Evolutionary conservation across 805 yeast genomes (phyloP).

Genomic region (Debaryomyces hansenii): DNA sequence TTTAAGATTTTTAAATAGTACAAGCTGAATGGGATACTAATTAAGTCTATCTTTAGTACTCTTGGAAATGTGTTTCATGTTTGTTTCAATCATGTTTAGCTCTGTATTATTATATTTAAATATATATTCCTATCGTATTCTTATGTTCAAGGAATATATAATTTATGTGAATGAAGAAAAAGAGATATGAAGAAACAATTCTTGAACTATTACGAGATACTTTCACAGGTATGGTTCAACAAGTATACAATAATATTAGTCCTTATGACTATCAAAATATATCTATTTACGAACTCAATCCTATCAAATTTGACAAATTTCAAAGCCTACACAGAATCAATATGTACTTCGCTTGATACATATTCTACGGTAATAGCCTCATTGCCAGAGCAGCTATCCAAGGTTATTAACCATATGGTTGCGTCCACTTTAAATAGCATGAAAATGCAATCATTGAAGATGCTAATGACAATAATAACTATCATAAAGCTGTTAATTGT

Average conservation of each 20-base stretch:
- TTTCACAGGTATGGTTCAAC: constrained; percentile 69
- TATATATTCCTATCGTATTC: background rate
- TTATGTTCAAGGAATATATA: no score
- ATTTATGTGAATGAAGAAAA: no score
- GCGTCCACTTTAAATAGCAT: constrained; percentile 48
- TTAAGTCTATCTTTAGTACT: no score
- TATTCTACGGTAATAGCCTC: constrained; percentile 32
- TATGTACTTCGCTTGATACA: constrained; percentile 51
- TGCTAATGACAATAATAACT: constrained; percentile 48
- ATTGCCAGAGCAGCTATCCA: constrained; percentile 56
- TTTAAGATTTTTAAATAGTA: no score
- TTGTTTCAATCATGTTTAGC: background rate
- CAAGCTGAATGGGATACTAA: no score
- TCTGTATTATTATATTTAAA: background rate
- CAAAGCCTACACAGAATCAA: constrained; percentile 24
- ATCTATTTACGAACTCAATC: constrained; percentile 50
- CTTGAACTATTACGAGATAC: constrained; percentile 49
- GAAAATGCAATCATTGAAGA: constrained; percentile 44
- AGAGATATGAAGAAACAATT: constrained; percentile 20
- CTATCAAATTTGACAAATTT: constrained; percentile 40
- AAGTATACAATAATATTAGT: constrained; percentile 57
- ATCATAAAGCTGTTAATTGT: constrained; percentile 59
- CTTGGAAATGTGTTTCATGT: background rate
- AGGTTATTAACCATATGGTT: constrained; percentile 53
- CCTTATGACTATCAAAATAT: constrained; percentile 59